Base-by-base conservation (phyloP, 2,329 filamentous ascomycete genomes). In the Fusarium papillatum region DNA sequence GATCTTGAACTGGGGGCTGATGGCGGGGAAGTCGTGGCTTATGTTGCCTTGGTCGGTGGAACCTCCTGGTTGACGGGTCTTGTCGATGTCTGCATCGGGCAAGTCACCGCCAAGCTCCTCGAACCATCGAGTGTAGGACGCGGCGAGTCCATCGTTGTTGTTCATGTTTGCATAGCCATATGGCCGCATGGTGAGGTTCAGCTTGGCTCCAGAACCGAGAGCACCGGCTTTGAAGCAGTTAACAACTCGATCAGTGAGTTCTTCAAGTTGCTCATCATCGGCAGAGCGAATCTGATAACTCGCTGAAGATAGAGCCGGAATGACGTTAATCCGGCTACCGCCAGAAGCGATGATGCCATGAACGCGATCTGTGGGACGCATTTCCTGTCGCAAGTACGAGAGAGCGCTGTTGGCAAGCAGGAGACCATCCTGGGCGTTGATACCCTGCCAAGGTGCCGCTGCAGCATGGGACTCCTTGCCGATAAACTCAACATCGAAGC, bases 201-300 rank as follows among this genome's bases (percentile, higher is more conserved):
- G 64, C 71, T 80, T 77, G 10, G 82, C 77, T 2, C 80, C 80
- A 1, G 80, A 79, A 1, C 76, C 85, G 72, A 79, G 82, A 75
- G 69, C 75, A 7, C 76, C 76, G 4, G 79, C 80, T 34, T 83
- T 78, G 61, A 80, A 81, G 31, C 80, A 82, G 22, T 78, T 75
- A 16, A 72, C 64, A 5, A 81, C 73, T 0, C 78, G 74, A 13
- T 76, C 74, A 0, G 71, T 75, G 26, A 81, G 78, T 14, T 73
- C 67, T 7, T 81, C 76, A 0, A 78, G 53, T 4, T 78, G 70
- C 7, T 72, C 69, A 13, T 77, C 69, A 77, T 88, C 83, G 66
- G 87, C 84, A 50, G 85, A 88, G 29, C 90, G 91, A 77, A 91
- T 87, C 48, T 88, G 89, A 76, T 84, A 91, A 8, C 91, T 93